Evolutionary conservation across 2,329 filamentous ascomycete genomes (phyloP).

Genomic region (Fusarium sp.): DNA sequence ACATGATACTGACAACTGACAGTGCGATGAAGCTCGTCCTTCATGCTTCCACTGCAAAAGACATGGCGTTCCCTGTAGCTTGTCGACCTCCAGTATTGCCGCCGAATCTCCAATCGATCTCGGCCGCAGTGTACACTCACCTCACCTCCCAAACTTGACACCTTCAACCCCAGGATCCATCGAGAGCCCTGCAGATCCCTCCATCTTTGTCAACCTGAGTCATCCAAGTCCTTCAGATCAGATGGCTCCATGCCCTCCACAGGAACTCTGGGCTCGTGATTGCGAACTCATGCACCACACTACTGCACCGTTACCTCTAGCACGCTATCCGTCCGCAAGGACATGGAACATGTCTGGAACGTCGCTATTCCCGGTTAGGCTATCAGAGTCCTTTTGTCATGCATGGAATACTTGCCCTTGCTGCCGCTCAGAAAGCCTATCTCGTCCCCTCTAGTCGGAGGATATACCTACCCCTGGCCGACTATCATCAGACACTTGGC

Average conservation of each 20-base stretch:
- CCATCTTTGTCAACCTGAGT: slow-evolving; percentile 8
- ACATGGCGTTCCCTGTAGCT: slow-evolving; percentile 46
- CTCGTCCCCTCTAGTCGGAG: slow-evolving; percentile 41
- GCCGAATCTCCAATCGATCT: not conserved
- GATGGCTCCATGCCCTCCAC: slow-evolving; percentile 40
- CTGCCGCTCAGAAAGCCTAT: slow-evolving; percentile 48
- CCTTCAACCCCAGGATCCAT: slow-evolving; percentile 28
- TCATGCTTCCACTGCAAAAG: slow-evolving; percentile 48
- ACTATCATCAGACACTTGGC: slow-evolving; percentile 47
- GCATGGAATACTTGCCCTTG: slow-evolving; percentile 47
- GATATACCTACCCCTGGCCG: slow-evolving; percentile 42
- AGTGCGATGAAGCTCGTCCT: slow-evolving; percentile 46
- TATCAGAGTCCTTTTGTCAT: slow-evolving; percentile 46
- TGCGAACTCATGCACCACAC: slow-evolving; percentile 50
- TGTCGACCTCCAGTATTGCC: slow-evolving; percentile 17
- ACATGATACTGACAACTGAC: slow-evolving; percentile 11
- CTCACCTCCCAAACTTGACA: slow-evolving; percentile 26
- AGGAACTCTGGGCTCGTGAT: slow-evolving; percentile 37
- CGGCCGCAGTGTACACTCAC: not conserved
- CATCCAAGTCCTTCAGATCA: slow-evolving; percentile 29
- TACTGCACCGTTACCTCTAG: slow-evolving; percentile 44
- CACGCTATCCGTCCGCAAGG: slow-evolving; percentile 37
- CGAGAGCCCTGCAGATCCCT: slow-evolving; percentile 11
- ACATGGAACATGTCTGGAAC: slow-evolving; percentile 45
- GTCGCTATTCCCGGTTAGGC: slow-evolving; percentile 40